phyloP scores from a whole-genome alignment of 208 protist genomes.

The Leishmania arabica region DNA sequence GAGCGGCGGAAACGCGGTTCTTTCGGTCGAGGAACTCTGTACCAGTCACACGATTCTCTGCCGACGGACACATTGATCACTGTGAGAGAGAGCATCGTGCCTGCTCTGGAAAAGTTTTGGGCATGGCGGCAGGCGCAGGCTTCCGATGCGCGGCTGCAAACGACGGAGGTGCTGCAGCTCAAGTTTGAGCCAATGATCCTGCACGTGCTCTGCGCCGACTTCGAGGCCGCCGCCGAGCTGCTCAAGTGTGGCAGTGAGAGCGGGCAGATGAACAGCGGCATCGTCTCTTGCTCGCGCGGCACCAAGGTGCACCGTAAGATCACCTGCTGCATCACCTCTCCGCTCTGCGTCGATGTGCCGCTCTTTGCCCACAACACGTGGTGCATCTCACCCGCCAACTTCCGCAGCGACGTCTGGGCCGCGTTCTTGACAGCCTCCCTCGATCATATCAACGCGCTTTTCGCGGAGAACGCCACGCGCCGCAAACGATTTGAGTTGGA shows the following conservation, averaged over 20 bases:
- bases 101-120: slow-evolving; percentile 45
- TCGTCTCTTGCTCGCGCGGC: slow-evolving; percentile 68
- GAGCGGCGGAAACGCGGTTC: slow-evolving; percentile 64
- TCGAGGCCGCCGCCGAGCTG: slow-evolving; percentile 57
- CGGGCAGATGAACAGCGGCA: slow-evolving; percentile 78
- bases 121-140: slow-evolving; percentile 40
- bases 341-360: slow-evolving; percentile 63
- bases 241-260: slow-evolving; percentile 74
- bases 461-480: slow-evolving; percentile 58
- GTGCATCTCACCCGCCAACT: slow-evolving; percentile 37
- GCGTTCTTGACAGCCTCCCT: slow-evolving; percentile 38
- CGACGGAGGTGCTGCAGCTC: slow-evolving; percentile 73
- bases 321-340: slow-evolving; percentile 81
- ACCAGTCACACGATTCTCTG: slow-evolving; percentile 75
- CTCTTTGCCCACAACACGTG: slow-evolving; percentile 52
- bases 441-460: slow-evolving; percentile 60
- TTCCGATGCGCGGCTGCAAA: slow-evolving; percentile 17
- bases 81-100: slow-evolving; percentile 24
- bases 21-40: slow-evolving; percentile 62
- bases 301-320: slow-evolving; percentile 59
- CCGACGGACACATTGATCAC: slow-evolving; percentile 29
- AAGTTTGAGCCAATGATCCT: slow-evolving; percentile 91
- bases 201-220: slow-evolving; percentile 64
- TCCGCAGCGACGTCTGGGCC: slow-evolving; percentile 32
- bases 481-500: slow-evolving; percentile 44